These are phyloP conservation scores for Glomus cerebriforme DNA, from an alignment of 192 early-diverging fungal species.

Conservation along the genomic window DNA sequence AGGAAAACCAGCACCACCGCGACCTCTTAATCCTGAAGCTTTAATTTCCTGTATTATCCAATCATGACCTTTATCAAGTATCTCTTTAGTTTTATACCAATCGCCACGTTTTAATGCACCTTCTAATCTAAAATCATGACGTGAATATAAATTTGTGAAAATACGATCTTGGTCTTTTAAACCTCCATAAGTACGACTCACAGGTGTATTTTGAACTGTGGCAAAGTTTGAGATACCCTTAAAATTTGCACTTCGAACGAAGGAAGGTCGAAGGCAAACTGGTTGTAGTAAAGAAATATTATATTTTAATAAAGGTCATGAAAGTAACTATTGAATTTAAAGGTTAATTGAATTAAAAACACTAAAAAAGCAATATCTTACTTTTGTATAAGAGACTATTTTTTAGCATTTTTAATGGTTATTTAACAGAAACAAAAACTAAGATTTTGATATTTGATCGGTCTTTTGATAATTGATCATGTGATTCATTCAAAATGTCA, in stretches of 20 bases:
- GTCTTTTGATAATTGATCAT: too few species aligned
- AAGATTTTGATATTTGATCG: too few species aligned
- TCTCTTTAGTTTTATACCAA: slow-evolving; percentile 99
- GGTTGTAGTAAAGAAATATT: not conserved
- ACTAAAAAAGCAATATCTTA: not conserved
- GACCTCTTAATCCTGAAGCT: slow-evolving; percentile 86
- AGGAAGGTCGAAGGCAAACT: not conserved
- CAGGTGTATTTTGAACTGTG: slow-evolving; percentile 33
- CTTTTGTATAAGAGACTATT: not conserved
- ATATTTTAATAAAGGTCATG: not conserved
- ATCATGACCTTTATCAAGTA: slow-evolving; percentile 91
- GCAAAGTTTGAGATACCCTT: slow-evolving; percentile 17
- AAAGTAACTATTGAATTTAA: not conserved
- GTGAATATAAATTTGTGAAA: slow-evolving; percentile 96
- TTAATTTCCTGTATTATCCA: slow-evolving; percentile 99
- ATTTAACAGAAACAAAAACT: not conserved
- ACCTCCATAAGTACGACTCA: slow-evolving; percentile 60
- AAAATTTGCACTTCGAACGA: not conserved
- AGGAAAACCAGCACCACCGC: slow-evolving; percentile 98
- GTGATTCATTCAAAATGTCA: too few species aligned
- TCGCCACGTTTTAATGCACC: slow-evolving; percentile 95
- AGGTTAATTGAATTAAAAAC: not conserved
- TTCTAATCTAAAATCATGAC: slow-evolving; percentile 86
- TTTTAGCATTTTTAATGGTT: not conserved
- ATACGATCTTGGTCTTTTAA: slow-evolving; percentile 94